phyloP scores from a whole-genome alignment of 164 flowering plant species.

The Aristolochia californica region DNA sequence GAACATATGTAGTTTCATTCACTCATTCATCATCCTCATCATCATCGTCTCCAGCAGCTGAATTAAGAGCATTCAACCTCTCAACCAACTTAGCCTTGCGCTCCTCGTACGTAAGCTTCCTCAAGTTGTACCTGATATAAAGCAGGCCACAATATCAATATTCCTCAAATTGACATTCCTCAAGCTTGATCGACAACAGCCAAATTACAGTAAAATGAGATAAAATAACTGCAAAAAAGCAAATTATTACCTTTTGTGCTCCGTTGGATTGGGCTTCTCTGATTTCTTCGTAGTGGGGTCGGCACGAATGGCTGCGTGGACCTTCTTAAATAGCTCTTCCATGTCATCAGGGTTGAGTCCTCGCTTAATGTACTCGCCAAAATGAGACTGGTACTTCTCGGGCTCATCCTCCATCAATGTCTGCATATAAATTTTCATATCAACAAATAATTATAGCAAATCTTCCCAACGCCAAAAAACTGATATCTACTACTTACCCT shows the following conservation, averaged over 20 bases:
- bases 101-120: slow-evolving; percentile 58
- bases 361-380: slow-evolving; percentile 51
- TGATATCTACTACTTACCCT: slow-evolving; percentile 23
- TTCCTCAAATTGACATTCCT: not conserved
- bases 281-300: slow-evolving; percentile 40
- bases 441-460: too few species aligned
- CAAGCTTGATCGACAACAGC: too few species aligned
- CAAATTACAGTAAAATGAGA: not conserved
- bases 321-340: slow-evolving; percentile 53
- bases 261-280: slow-evolving; percentile 61
- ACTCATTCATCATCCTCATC: slow-evolving; percentile 38
- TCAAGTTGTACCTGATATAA: slow-evolving; percentile 43
- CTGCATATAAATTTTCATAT: too few species aligned
- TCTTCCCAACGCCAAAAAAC: too few species aligned
- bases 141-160: not conserved
- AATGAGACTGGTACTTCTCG: slow-evolving; percentile 75
- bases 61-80: slow-evolving; percentile 54
- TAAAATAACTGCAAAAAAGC: not conserved
- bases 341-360: slow-evolving; percentile 52
- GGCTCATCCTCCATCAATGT: slow-evolving; percentile 70
- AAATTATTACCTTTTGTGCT: slow-evolving; percentile 58
- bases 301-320: slow-evolving; percentile 51
- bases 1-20: not conserved
- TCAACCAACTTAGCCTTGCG: slow-evolving; percentile 47
- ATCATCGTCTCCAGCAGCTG: slow-evolving; percentile 37